Evolutionary conservation across 805 yeast genomes (phyloP), one percentile per base, ranked within the genome.

Genomic region (Barnettozyma siamensis): DNA sequence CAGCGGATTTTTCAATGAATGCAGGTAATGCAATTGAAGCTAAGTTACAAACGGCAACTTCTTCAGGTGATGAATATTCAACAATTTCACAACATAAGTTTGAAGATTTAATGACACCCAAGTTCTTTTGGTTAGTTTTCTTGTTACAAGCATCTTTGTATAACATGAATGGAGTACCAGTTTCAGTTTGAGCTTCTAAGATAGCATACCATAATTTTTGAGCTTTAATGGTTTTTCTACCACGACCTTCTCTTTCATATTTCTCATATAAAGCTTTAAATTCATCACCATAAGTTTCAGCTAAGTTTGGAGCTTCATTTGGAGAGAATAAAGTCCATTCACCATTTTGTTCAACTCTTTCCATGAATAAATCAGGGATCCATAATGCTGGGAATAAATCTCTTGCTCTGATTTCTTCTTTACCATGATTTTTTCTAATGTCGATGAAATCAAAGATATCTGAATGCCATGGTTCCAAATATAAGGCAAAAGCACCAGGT

Each of bases 381-480:
- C 99, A 91, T 37, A 91, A 70, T 7, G 95, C 98, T 57, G 84
- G 80, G 69, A 91, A 91, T 51, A 91, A 68, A 62, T 91, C 98
- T 56, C 98, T 76, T 1, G 99, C 96, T 57, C 97, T 76, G 50
- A 77, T 67, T 63, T 91, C 98, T 64, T 91, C 97, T 55, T 87
- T 88, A 40, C 97, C 98, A 59, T 89, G 96, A 58, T 88, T 91
- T 67, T 91, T 89, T 57, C 93, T 77, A 50, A 91, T 70, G 44
- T 89, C 91, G 40, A 91, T 63, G 55, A 91, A 83, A 45, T 85
- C 95, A 61, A 87, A 83, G 28, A 91, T 73, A 55, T 91, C 99
- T 10, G 84, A 76, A 60, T 91, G 99, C 99, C 99, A 91, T 42
- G 99, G 97, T 66, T 91, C 99, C 29, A 91, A 63, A 64, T 89